Conservation (phyloP, 805 yeast species). For the Yamadazyma nakazawae region DNA sequence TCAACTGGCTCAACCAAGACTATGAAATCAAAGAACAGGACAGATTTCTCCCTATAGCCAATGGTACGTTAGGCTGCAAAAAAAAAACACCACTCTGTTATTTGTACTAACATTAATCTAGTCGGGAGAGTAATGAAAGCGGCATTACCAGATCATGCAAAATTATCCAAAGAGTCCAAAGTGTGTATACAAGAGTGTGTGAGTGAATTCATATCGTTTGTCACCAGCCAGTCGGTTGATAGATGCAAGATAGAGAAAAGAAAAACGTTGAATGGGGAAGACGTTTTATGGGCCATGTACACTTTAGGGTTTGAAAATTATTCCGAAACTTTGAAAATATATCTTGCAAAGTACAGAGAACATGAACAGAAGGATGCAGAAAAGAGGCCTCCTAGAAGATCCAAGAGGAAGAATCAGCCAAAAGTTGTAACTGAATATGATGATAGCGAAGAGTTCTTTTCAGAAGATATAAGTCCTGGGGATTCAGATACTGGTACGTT, state of each 20-base stretch:
- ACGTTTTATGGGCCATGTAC: constrained; percentile 62
- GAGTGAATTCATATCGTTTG: constrained; percentile 74
- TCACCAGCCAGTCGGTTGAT: constrained; percentile 79
- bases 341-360: constrained; percentile 32
- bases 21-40: constrained; percentile 45
- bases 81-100: neutral
- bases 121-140: constrained; percentile 74
- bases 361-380: constrained; percentile 15
- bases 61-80: constrained; percentile 25
- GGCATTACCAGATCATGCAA: constrained; percentile 70
- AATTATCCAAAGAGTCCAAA: constrained; percentile 75
- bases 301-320: constrained; percentile 76
- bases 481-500: constrained; percentile 6
- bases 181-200: constrained; percentile 83
- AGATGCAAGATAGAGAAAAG: constrained; percentile 67
- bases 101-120: constrained; percentile 14
- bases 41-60: constrained; percentile 42
- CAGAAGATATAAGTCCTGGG: constrained; percentile 16
- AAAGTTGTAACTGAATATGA: constrained; percentile 1
- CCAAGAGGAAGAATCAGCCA: constrained; percentile 2
- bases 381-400: constrained; percentile 12
- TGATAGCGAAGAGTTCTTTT: constrained; percentile 12
- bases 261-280: constrained; percentile 78
- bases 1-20: constrained; percentile 21
- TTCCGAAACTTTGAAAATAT: constrained; percentile 72